Conservation (phyloP, 2,329 filamentous ascomycete genomes). For the Bretziella fagacearum region DNA sequence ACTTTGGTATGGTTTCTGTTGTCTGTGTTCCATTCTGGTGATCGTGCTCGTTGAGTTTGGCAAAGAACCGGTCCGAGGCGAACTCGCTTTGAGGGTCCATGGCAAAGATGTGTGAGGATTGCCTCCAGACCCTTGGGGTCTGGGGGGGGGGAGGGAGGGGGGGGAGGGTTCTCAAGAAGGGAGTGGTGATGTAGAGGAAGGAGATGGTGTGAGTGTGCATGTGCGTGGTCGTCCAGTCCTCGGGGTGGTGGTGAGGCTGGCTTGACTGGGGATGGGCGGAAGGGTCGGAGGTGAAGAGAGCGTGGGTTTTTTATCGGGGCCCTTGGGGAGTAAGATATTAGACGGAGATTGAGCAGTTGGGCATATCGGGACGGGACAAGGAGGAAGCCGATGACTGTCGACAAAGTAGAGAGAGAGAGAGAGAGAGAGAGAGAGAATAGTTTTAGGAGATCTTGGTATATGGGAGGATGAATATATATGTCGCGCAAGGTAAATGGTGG, state of each 20-base stretch:
- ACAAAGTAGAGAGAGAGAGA: not conserved
- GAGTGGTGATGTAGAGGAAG: not conserved
- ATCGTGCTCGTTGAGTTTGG: conserved; percentile 37
- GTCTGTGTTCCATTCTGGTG: conserved; percentile 26
- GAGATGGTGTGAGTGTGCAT: not conserved
- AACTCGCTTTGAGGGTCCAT: conserved; percentile 52
- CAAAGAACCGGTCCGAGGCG: conserved; percentile 46
- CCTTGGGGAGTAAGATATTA: no score
- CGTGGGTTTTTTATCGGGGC: no score
- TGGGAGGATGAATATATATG: no score
- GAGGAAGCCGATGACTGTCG: no score
- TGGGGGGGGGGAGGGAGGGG: not conserved
- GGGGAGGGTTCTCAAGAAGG: not conserved
- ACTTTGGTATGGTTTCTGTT: conserved; percentile 12
- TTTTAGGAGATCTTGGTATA: no score
- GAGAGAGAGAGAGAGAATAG: no score
- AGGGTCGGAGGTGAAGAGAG: no score
- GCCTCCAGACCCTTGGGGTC: conserved; percentile 11
- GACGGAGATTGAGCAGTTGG: no score
- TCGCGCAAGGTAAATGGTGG: no score
- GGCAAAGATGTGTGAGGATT: conserved; percentile 13
- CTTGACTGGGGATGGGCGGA: no score
- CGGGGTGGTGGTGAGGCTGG: not conserved
- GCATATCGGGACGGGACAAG: no score
- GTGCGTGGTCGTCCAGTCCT: not conserved